Evolutionary conservation across 1,284 basidiomycete genomes (phyloP), one percentile per base, ranked within the genome.

Genomic region (Ustilago shanxiensis): DNA sequence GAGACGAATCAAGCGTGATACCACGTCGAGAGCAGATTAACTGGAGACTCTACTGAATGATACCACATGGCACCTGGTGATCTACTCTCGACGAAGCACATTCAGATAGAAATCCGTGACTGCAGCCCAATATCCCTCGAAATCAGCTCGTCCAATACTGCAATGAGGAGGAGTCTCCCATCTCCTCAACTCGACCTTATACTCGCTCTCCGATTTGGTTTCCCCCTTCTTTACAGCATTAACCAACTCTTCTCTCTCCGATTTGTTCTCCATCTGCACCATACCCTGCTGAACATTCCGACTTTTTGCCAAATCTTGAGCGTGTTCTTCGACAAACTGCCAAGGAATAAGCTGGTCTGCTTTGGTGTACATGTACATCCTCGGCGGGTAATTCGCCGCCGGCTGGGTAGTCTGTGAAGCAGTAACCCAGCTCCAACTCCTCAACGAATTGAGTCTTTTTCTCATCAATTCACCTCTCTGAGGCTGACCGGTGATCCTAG

Each of bases 341-440:
- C 67, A 82, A 10, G 78, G 72, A 7, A 83, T 80, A 20, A 83
- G 74, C 49, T 68, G 47, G 49, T 83, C 81, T 28, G 73, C 68
- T 44, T 73, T 77, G 52, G 75, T 79, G 59, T 80, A 83, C 53
- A 83, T 68, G 72, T 83, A 83, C 59, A 81, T 71, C 22, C 81
- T 56, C 13, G 81, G 81, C 14, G 80, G 79, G 57, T 60, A 70
- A 14, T 33, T 55, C 47, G 47, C 26, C 4, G 26, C 55, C 6
- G 45, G 20, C 29, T 66, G 63, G 49, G 59, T 29, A 6, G 33
- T 41, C 28, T 67, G 47, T 5, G 64, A 66, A 14, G 70, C 70
- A 11, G 70, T 69, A n/a, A 72, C 61, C 77, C 77, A 79, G 28
- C 50, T 64, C 81, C 81, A 82, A 33, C 63, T 69, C 22, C 47